A percentile compares a stretch with the other conserved stretches of the same genome.
phyloP scores from a whole-genome alignment of 768 basidiomycete genomes.

The Termitomyces sp. region DNA sequence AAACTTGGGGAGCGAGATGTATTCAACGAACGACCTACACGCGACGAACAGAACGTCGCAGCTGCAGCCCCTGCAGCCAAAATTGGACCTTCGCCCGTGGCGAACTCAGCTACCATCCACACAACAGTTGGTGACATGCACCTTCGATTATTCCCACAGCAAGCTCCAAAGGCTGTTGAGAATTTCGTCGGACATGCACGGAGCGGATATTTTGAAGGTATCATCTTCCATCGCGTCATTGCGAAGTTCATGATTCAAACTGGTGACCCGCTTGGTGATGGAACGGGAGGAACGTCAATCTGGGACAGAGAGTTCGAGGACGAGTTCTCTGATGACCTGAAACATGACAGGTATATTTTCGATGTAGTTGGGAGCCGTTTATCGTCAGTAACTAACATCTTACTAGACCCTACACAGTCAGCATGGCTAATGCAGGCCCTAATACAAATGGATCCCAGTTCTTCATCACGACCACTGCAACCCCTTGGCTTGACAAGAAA shows the following conservation, averaged over 20 bases:
- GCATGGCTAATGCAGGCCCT: slow-evolving; percentile 93
- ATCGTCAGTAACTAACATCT: neutral
- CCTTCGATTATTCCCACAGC: slow-evolving; percentile 82
- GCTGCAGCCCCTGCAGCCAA: slow-evolving; percentile 46
- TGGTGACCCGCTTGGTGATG: slow-evolving; percentile 92
- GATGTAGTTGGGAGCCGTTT: neutral
- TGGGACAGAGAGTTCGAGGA: slow-evolving; percentile 93
- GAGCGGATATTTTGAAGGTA: slow-evolving; percentile 86
- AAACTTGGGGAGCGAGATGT: slow-evolving; percentile 91
- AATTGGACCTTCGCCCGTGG: slow-evolving; percentile 64
- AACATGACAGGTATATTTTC: slow-evolving; percentile 76
- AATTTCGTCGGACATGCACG: slow-evolving; percentile 94
- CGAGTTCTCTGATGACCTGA: slow-evolving; percentile 85
- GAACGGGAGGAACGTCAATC: slow-evolving; percentile 86
- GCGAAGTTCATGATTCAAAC: slow-evolving; percentile 99
- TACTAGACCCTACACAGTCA: slow-evolving; percentile 85
- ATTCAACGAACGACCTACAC: slow-evolving; percentile 96
- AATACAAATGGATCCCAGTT: slow-evolving; percentile 95
- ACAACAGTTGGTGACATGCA: slow-evolving; percentile 95
- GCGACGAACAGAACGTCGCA: slow-evolving; percentile 91
- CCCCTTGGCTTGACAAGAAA: slow-evolving; percentile 90
- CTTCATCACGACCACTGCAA: slow-evolving; percentile 95
- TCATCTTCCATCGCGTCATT: slow-evolving; percentile 97
- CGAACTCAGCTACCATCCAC: slow-evolving; percentile 85
- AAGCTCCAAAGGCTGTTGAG: slow-evolving; percentile 94